Base-by-base conservation (phyloP, 2,329 filamentous ascomycete species). In the Aureobasidium melanogenum region DNA sequence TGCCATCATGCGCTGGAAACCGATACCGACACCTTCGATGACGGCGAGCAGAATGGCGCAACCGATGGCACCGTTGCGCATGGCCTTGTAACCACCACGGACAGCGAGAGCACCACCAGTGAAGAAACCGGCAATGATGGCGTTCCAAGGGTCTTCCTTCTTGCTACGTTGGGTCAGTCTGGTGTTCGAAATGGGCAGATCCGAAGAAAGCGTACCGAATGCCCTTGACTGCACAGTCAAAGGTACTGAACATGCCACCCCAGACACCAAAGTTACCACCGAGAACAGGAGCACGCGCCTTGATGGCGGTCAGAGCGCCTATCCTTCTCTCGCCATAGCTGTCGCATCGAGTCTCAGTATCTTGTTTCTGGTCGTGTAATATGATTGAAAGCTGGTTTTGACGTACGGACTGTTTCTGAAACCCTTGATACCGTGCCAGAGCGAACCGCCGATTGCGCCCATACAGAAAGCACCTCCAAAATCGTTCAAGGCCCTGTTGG, bases 61-160 rank as follows among this genome's bases (percentile, higher is more conserved):
- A 68, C 93, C 94, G 70, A 99, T 97, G 65, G 94, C 94, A 63
- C 91, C 92, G 77, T 97, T 97, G 69, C 94, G 84, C 65, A 94
- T 91, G 24, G 93, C 91, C 80, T 90, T 92, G 75, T 88, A 88
- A 63, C 94, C 94, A 70, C 94, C 94, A 77, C 94, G 85, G 65
- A 97, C 87, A 56, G 94, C 94, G 36, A 99, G 82, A 32, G 93
- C 85, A 68, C 94, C 94, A 70, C 91, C 92, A 5, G 94, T 97
- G 76, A 97, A 93, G 82, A 97, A 97, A 59, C 94, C 94, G 44
- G 93, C 94, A 69, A 93, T 95, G 74, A 99, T 97, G 70, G 92
- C 91, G 78, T 97, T 97, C 80, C 91, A 97, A 15, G 94, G 91
- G 74, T 97, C 94, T 76, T 99, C 94, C 86, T 97, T 97, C 82